Conservation (phyloP, 768 basidiomycete genomes). For the Tylopilus subfusipes region DNA sequence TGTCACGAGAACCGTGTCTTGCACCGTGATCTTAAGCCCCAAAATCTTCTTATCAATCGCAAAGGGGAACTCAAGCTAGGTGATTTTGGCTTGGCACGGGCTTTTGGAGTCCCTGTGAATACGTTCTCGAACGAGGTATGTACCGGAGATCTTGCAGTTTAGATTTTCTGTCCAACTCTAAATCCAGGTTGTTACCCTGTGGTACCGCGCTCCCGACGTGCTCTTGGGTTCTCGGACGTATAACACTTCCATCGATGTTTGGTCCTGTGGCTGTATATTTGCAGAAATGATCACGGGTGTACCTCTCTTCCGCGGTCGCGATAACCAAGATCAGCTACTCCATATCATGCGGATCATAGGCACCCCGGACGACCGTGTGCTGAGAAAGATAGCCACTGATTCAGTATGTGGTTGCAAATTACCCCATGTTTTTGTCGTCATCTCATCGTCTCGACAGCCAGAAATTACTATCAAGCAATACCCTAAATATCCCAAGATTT, state of each 20-base stretch:
- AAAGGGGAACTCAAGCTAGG: slow-evolving; percentile 97
- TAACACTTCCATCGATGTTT: slow-evolving; percentile 97
- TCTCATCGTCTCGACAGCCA: slow-evolving; percentile 46
- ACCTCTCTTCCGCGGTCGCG: slow-evolving; percentile 93
- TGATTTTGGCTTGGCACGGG: slow-evolving; percentile 95
- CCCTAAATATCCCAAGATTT: slow-evolving; percentile 82
- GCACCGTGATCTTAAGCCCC: slow-evolving; percentile 96
- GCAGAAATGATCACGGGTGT: slow-evolving; percentile 99
- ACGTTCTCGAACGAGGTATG: slow-evolving; percentile 95
- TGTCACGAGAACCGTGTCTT: slow-evolving; percentile 98
- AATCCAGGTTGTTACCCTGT: slow-evolving; percentile 87
- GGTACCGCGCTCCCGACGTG: slow-evolving; percentile 99
- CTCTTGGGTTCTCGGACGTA: slow-evolving; percentile 96
- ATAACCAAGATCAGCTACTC: slow-evolving; percentile 96
- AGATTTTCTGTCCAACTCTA: slow-evolving; percentile 1
- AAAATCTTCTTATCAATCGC: slow-evolving; percentile 95
- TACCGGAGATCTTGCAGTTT: not conserved
- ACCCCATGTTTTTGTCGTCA: not conserved
- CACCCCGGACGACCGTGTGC: slow-evolving; percentile 83
- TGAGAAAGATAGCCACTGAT: slow-evolving; percentile 86
- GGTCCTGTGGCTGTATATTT: slow-evolving; percentile 99
- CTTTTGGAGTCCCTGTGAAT: slow-evolving; percentile 98
- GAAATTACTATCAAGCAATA: slow-evolving; percentile 82
- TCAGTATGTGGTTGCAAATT: slow-evolving; percentile 52
- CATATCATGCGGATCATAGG: slow-evolving; percentile 98